Percentiles rank a stretch among this genome's conserved stretches.
These are phyloP conservation scores for Penicillium sp. DNA, from an alignment of 2,329 filamentous ascomycete genomes.

Conservation along the genomic window DNA sequence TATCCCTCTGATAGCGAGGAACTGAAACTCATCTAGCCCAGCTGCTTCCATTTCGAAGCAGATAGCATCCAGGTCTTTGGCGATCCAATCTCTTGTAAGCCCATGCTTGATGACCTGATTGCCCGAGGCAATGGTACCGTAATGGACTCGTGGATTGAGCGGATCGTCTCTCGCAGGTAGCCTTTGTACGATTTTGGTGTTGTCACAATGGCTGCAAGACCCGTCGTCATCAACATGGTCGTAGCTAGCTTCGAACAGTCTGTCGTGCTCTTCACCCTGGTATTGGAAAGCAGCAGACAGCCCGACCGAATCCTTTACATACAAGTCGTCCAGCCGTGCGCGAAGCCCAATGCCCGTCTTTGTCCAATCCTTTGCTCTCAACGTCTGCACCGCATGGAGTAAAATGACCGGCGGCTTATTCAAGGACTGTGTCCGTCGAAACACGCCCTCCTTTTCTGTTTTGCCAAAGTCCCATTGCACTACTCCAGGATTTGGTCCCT, in stretches of 20 bases:
- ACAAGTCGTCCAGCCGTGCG: neutral
- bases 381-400: constrained; percentile 1
- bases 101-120: constrained; percentile 19
- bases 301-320: no score
- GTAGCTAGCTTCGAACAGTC: neutral
- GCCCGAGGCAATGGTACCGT: constrained; percentile 18
- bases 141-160: constrained; percentile 13
- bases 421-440: constrained; percentile 2
- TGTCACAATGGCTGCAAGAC: neutral
- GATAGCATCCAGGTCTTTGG: neutral
- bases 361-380: no score
- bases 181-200: neutral
- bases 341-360: no score
- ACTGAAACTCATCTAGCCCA: neutral
- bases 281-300: neutral
- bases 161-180: neutral
- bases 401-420: constrained; percentile 10
- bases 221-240: neutral
- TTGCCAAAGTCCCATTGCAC: constrained; percentile 1
- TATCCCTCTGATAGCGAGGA: neutral
- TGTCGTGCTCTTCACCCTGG: neutral
- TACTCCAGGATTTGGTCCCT: neutral
- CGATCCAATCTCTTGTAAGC: constrained; percentile 9
- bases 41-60: constrained; percentile 6
- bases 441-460: neutral